phyloP scores from a whole-genome alignment of 441 rosid species.

The Isatis lusitanica region DNA sequence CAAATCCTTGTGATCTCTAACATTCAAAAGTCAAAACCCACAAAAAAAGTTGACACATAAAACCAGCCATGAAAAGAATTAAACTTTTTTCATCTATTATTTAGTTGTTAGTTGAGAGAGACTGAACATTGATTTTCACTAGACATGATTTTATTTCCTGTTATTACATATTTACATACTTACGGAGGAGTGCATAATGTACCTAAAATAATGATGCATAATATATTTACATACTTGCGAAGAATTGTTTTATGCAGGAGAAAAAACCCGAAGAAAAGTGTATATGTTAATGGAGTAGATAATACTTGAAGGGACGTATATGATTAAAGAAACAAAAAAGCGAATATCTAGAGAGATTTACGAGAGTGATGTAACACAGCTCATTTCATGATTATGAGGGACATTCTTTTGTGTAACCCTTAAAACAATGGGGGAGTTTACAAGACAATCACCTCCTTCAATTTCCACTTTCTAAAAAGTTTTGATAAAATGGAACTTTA shows the following conservation, averaged over 20 bases:
- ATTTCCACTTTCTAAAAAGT: background rate
- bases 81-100: background rate
- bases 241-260: background rate
- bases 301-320: conserved; percentile 23
- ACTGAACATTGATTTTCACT: background rate
- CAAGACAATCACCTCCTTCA: conserved; percentile 22
- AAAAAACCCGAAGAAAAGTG: background rate
- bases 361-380: conserved; percentile 32
- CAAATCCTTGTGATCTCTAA: background rate
- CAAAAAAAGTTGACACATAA: background rate
- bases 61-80: too few relatives aligned
- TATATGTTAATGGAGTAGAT: background rate
- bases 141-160: background rate
- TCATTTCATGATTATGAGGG: conserved; percentile 35
- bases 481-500: background rate
- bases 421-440: conserved; percentile 26
- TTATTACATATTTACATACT: background rate
- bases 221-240: too few relatives aligned
- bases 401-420: conserved; percentile 36
- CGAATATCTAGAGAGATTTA: conserved; percentile 9
- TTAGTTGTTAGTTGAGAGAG: conserved; percentile 11
- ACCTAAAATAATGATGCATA: conserved; percentile 13
- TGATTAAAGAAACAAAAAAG: conserved; percentile 7
- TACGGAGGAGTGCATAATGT: conserved; percentile 16
- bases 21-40: background rate